Conservation (phyloP, 768 basidiomycete species). For the Lactarius sp. region DNA sequence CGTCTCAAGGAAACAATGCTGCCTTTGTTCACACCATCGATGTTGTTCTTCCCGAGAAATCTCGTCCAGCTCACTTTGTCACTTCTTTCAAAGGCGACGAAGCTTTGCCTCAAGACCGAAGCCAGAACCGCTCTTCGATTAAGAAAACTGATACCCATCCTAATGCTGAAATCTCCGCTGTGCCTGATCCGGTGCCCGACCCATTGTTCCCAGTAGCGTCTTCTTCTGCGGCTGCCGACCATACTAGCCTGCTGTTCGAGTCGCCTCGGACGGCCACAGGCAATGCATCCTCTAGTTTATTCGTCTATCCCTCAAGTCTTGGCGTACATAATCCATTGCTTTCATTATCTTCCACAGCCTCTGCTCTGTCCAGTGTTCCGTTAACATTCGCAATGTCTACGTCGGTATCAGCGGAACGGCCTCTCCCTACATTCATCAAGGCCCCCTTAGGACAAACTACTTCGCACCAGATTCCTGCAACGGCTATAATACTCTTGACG, state of each 20-base stretch:
- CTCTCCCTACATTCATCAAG: slow-evolving; percentile 10
- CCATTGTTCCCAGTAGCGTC: slow-evolving; percentile 27
- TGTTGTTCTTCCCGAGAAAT: slow-evolving; percentile 16
- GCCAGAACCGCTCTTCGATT: slow-evolving; percentile 5
- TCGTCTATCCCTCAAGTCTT: not conserved
- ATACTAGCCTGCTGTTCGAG: slow-evolving; percentile 30
- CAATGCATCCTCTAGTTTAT: slow-evolving; percentile 3
- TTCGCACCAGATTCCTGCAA: slow-evolving; percentile 40
- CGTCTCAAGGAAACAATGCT: slow-evolving; percentile 7
- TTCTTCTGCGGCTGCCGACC: slow-evolving; percentile 16
- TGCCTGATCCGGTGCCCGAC: slow-evolving; percentile 50
- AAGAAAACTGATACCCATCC: slow-evolving; percentile 22
- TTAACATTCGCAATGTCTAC: not conserved
- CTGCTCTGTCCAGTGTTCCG: slow-evolving; percentile 2
- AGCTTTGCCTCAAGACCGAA: not conserved
- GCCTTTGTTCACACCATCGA: slow-evolving; percentile 16
- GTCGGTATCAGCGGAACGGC: slow-evolving; percentile 20
- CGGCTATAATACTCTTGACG: slow-evolving; percentile 49
- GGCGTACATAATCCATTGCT: not conserved
- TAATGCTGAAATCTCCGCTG: slow-evolving; percentile 35
- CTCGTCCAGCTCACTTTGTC: slow-evolving; percentile 5
- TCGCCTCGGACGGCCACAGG: slow-evolving; percentile 12
- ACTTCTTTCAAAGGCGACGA: not conserved
- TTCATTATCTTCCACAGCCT: not conserved
- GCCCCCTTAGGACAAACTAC: slow-evolving; percentile 15